Evolutionary conservation across 2,329 filamentous ascomycete genomes (phyloP).

Genomic region (Ceratocystis destructans): DNA sequence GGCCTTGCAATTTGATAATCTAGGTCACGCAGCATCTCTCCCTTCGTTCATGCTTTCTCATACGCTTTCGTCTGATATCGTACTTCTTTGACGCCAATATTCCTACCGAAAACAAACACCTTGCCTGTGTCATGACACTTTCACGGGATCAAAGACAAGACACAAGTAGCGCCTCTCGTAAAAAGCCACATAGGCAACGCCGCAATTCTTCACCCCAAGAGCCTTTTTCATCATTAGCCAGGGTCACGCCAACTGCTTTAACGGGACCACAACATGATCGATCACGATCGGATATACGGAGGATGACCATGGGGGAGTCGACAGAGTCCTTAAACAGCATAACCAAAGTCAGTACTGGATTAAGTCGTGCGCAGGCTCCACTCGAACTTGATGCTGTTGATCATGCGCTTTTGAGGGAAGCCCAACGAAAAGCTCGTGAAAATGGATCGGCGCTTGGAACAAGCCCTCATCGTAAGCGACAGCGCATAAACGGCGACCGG

Average conservation of each 20-base stretch:
- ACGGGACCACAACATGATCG: slow-evolving; percentile 8
- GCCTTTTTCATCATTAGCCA: background rate
- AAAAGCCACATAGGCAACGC: background rate
- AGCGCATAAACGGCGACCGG: slow-evolving; percentile 49
- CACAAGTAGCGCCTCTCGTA: background rate
- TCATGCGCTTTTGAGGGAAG: slow-evolving; percentile 37
- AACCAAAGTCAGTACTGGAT: slow-evolving; percentile 13
- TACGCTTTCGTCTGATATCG: background rate
- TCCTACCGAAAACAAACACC: background rate
- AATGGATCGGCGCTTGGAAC: slow-evolving; percentile 38
- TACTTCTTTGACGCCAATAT: background rate
- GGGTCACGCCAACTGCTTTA: slow-evolving; percentile 5
- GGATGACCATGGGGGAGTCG: background rate
- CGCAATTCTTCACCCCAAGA: slow-evolving; percentile 1
- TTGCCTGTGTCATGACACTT: slow-evolving; percentile 2
- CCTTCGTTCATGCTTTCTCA: background rate
- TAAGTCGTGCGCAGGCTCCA: slow-evolving; percentile 26
- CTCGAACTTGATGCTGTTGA: slow-evolving; percentile 40
- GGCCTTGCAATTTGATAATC: background rate
- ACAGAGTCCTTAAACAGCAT: slow-evolving; percentile 16
- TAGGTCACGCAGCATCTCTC: background rate
- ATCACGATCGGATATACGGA: slow-evolving; percentile 14
- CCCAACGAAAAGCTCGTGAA: slow-evolving; percentile 30
- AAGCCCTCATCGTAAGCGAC: slow-evolving; percentile 45
- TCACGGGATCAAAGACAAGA: slow-evolving; percentile 7